Evolutionary conservation across 306 rosid genomes (phyloP).

Genomic region (Fagus sylvatica): DNA sequence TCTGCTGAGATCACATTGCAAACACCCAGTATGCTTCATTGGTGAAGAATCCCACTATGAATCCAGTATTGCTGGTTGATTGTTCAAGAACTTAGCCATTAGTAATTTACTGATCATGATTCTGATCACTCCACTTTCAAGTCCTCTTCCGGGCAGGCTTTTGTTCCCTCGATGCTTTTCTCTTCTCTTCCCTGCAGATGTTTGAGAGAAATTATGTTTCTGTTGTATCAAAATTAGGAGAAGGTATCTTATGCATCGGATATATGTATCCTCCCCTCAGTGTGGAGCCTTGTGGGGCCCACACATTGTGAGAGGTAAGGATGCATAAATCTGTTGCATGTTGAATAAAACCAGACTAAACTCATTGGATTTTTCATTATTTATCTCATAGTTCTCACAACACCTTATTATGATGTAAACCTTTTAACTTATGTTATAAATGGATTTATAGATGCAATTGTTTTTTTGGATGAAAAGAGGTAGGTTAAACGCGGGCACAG

Average conservation of each 20-base stretch:
- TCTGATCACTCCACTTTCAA: constrained; percentile 15
- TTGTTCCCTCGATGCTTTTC: constrained; percentile 53
- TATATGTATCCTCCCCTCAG: too few relatives aligned
- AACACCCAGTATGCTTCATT: background rate
- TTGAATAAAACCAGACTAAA: too few relatives aligned
- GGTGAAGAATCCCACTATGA: background rate
- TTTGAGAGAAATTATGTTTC: constrained; percentile 13
- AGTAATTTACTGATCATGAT: background rate
- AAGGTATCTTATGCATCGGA: too few relatives aligned
- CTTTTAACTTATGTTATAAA: too few relatives aligned
- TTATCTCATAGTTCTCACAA: too few relatives aligned
- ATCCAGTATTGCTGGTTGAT: background rate
- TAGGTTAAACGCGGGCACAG: constrained; percentile 13
- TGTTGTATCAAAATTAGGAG: background rate
- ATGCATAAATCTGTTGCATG: too few relatives aligned
- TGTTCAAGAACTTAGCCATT: background rate
- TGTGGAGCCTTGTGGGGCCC: too few relatives aligned
- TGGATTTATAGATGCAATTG: background rate
- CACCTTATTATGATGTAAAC: background rate
- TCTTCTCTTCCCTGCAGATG: constrained; percentile 78
- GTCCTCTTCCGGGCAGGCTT: constrained; percentile 28
- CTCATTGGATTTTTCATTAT: too few relatives aligned
- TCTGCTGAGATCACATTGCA: background rate
- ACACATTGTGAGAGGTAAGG: too few relatives aligned
- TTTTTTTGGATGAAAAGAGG: background rate